Conservation (phyloP, 768 basidiomycete genomes). For the Suillus hirtellus region DNA sequence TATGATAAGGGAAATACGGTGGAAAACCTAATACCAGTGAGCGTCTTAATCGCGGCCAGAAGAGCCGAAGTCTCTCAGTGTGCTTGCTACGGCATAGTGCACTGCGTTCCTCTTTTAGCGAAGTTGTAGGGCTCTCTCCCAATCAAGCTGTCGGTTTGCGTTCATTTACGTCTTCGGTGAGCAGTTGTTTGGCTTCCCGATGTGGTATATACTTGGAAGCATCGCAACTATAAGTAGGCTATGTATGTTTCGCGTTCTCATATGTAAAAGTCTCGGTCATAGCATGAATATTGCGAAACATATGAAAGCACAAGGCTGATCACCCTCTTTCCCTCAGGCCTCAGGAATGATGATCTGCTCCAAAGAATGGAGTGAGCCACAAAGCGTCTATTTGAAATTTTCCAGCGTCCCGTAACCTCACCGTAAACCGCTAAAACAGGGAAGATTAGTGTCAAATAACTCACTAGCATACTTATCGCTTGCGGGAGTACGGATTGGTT, state of each 20-base stretch:
- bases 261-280: conserved; percentile 1
- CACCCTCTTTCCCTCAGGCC: background rate
- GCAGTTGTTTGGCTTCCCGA: conserved; percentile 3
- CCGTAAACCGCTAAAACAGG: background rate
- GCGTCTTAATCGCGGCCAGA: conserved; percentile 4
- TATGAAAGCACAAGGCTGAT: background rate
- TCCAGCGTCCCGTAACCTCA: background rate
- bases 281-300: background rate
- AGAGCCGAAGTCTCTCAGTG: background rate
- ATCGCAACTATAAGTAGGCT: background rate
- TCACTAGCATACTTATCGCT: background rate
- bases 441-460: background rate
- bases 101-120: background rate
- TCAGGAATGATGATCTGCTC: background rate
- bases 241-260: background rate
- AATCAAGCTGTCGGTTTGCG: conserved; percentile 4
- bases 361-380: background rate
- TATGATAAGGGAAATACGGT: conserved; percentile 4
- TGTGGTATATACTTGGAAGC: background rate
- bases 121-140: background rate
- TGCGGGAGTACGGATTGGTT: background rate
- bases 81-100: conserved; percentile 1
- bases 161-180: conserved; percentile 10
- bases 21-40: background rate
- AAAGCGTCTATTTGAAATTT: background rate